These are phyloP conservation scores for Penicillium atrosanguineum DNA, from an alignment of 495 filamentous ascomycete species.

Conservation along the genomic window DNA sequence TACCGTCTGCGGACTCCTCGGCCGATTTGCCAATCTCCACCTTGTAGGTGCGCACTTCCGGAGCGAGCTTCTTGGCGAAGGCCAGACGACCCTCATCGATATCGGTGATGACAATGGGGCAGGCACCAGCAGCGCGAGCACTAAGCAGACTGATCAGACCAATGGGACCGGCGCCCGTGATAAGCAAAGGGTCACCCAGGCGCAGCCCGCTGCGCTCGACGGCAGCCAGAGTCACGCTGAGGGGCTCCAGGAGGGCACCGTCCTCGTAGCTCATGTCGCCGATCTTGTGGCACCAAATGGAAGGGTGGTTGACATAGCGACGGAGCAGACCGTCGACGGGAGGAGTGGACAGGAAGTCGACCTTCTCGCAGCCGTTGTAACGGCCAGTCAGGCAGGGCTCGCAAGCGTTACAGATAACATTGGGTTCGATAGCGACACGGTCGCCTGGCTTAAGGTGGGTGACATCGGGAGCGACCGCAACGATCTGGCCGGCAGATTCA, in stretches of 20 bases:
- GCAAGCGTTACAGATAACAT: slow-evolving; percentile 84
- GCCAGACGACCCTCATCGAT: slow-evolving; percentile 80
- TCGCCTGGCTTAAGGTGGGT: slow-evolving; percentile 74
- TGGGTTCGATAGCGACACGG: slow-evolving; percentile 87
- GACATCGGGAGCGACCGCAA: slow-evolving; percentile 76
- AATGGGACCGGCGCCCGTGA: slow-evolving; percentile 90
- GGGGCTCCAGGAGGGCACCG: slow-evolving; percentile 82
- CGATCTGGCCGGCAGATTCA: slow-evolving; percentile 81
- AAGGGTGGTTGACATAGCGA: slow-evolving; percentile 90
- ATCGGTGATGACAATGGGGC: slow-evolving; percentile 86
- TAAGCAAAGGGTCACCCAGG: slow-evolving; percentile 77
- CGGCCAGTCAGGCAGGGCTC: slow-evolving; percentile 86
- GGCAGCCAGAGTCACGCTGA: slow-evolving; percentile 80
- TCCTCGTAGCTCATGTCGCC: slow-evolving; percentile 84
- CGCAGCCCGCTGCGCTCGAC: slow-evolving; percentile 74
- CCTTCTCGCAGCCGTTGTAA: slow-evolving; percentile 88
- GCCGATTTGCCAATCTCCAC: slow-evolving; percentile 62
- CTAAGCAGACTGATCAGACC: slow-evolving; percentile 83
- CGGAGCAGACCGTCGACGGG: slow-evolving; percentile 85
- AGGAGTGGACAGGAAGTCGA: slow-evolving; percentile 83
- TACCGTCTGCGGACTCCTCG: slow-evolving; percentile 66
- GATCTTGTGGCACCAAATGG: slow-evolving; percentile 92
- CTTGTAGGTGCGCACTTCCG: slow-evolving; percentile 71
- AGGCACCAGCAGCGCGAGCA: slow-evolving; percentile 76
- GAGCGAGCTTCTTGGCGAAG: slow-evolving; percentile 78